Base-by-base conservation (phyloP, 169 alveolate genomes). In the Eimeria maxima region DNA sequence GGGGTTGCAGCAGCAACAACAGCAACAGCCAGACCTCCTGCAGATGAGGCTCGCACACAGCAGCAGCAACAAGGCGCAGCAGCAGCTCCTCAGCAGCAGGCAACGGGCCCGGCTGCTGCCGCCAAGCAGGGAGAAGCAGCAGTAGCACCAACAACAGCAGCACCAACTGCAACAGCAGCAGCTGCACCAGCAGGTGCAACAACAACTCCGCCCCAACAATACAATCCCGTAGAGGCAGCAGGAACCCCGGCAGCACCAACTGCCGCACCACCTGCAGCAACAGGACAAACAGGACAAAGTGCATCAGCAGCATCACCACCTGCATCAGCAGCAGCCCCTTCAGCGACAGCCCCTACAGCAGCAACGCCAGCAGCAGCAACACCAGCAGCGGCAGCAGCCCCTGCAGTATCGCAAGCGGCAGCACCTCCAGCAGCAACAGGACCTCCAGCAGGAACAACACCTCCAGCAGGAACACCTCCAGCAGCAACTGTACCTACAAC, bases 391-490 rank as follows among this genome's bases (percentile, higher is more conserved):
- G 86, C 86, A 33, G 86, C 86, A 33, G 86, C 53, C 6, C 50
- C 86, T 24, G 86, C 86, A 65, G 74, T 67, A 7, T 45, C 84
- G 11, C 33, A 81, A 14, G 94, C 94, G 2, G 84, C 74, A 24
- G 94, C 94, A 33, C 78, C 80, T 7, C 78, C 80, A 65, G 74
- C 74, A 16, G 74, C 29, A 10, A 53, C 86, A 10, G 94, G 86
- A 44, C 71, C 63, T 27, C 84, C 71, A 6, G 65, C 94, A 29
- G 76, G 93, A 20, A 57, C 50, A 8, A n/a, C n/a, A n/a, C n/a
- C n/a, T n/a, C n/a, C n/a, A n/a, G n/a, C n/a, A n/a, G n/a, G n/a
- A n/a, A n/a, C n/a, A n/a, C n/a, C n/a, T n/a, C n/a, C n/a, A n/a
- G n/a, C n/a, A n/a, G n/a, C n/a, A n/a, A n/a, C n/a, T n/a, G n/a